Base-by-base conservation (phyloP, 2,329 filamentous ascomycete genomes). In the Colletotrichum somersetense region DNA sequence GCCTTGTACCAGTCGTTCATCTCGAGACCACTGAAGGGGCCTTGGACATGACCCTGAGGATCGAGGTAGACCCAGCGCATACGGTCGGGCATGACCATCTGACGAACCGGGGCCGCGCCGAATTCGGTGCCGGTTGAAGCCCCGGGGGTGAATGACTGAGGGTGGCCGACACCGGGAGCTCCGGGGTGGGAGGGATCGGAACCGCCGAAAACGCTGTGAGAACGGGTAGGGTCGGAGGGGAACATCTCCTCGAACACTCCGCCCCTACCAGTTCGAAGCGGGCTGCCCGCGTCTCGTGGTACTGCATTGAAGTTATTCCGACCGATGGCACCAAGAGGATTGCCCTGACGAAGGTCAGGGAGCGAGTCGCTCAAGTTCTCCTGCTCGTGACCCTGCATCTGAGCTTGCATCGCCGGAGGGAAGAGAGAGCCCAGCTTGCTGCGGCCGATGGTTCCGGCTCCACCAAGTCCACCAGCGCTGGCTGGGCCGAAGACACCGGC, bases 1-100 rank as follows among this genome's bases (percentile, higher is more conserved):
- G 95, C 96, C 81, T 98, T 98, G 84, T 98, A 99, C 96, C 96
- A 99, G 77, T 99, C 97, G 76, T 99, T 97, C 96, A 99, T 99
- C 82, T 99, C 96, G 62, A 99, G 85, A 1, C 96, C 96, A 50
- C 95, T 98, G 83, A 96, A 99, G 0, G 96, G 96, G 0, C 96
- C 96, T 79, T 99, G 96, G 7, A 94, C 92, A 74, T 94, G 92
- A 30, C 95, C 95, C 79, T 97, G 94, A 6, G 96, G 96, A 79
- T 99, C 96, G 64, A 97, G 91, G 80, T 99, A 99, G 23, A 98
- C 96, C 96, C 96, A 99, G 77, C 96, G 89, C 95, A 99, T 99
- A 18, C 97, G 89, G 81, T 99, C 96, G 2, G 96, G 96, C 96
- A 99, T 98, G 6, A 99, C 96, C 95, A 99, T 98, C 56, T 93